Conservation (phyloP, 345 rosid species). For the Aegle marmelos region DNA sequence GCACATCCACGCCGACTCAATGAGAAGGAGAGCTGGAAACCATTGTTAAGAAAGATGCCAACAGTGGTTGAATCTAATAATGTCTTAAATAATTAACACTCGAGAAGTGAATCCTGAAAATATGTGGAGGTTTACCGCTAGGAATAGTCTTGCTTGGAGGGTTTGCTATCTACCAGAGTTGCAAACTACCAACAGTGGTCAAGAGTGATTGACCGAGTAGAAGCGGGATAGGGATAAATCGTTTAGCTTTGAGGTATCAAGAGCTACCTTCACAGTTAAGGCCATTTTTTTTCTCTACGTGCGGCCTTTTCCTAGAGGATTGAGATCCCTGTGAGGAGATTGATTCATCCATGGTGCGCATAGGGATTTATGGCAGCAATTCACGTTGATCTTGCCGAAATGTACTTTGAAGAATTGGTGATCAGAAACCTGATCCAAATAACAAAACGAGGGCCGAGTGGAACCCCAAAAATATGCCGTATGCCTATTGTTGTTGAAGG, state of each 20-base stretch:
- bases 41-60: too few species aligned
- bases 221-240: not conserved
- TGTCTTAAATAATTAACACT: too few species aligned
- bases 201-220: not conserved
- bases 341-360: conserved; percentile 33
- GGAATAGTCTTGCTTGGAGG: too few species aligned
- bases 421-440: conserved; percentile 18
- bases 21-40: too few species aligned
- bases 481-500: not conserved
- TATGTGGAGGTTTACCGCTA: too few species aligned
- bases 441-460: conserved; percentile 29
- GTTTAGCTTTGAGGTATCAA: conserved; percentile 17
- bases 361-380: conserved; percentile 23
- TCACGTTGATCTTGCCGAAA: conserved; percentile 9
- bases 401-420: conserved; percentile 14
- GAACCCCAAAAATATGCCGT: conserved; percentile 29
- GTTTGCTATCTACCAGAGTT: too few species aligned
- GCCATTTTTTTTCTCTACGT: conserved; percentile 34
- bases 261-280: conserved; percentile 14
- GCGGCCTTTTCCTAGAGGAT: not conserved
- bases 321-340: conserved; percentile 17
- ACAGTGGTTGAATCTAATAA: too few species aligned
- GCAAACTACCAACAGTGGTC: not conserved
- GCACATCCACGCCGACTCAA: too few species aligned
- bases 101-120: too few species aligned